phyloP scores from a whole-genome alignment of 192 early-diverging fungal species.

The Chytriomyces hyalinus region DNA sequence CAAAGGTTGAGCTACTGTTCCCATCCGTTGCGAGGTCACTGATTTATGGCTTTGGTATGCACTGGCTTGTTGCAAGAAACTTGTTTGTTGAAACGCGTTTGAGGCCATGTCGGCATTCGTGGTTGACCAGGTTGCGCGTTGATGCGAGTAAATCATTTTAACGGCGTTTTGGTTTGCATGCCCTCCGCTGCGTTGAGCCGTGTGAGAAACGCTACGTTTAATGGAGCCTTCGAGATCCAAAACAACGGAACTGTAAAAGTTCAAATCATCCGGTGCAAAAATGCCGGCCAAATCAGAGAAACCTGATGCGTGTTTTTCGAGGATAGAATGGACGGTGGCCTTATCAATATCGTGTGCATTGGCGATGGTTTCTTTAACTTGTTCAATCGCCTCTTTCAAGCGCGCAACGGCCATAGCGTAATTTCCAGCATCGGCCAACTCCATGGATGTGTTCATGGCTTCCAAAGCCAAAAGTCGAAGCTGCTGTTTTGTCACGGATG shows the following conservation, averaged over 20 bases:
- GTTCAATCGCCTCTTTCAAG: neutral
- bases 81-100: neutral
- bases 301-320: neutral
- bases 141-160: neutral
- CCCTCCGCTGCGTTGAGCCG: neutral
- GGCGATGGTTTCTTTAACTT: neutral
- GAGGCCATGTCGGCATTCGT: neutral
- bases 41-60: neutral
- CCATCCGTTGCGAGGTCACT: neutral
- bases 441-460: neutral
- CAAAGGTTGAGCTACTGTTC: too few relatives aligned
- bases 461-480: constrained; percentile 4
- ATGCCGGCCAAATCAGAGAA: neutral
- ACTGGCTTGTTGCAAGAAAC: neutral
- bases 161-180: neutral
- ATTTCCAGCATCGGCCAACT: neutral
- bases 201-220: neutral
- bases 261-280: neutral
- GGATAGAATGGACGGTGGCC: neutral
- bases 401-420: neutral
- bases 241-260: neutral
- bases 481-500: neutral
- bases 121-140: neutral
- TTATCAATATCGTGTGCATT: neutral
- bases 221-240: neutral